phyloP scores from a whole-genome alignment of 192 early-diverging fungal species.

The Obelidium mucronatum region DNA sequence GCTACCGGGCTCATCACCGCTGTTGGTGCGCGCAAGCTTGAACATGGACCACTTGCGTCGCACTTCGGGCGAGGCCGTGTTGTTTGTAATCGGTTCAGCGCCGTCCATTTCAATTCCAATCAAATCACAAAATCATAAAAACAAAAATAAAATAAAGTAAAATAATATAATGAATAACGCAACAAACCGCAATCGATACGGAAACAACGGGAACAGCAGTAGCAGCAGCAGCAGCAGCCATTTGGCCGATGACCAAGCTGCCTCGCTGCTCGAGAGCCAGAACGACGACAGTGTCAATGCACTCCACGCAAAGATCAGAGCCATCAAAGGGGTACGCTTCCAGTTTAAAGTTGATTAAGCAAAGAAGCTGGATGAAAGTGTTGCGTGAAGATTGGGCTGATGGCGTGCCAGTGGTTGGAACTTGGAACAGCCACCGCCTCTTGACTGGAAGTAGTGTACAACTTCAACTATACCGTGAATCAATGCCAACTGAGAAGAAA shows the following conservation, averaged over 20 bases:
- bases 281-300: slow-evolving; percentile 32
- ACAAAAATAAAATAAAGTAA: no score
- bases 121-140: no score
- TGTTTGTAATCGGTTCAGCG: neutral
- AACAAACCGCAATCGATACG: slow-evolving; percentile 22
- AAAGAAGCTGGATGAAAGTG: neutral
- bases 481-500: no score
- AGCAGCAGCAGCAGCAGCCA: neutral
- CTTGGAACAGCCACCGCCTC: neutral
- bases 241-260: slow-evolving; percentile 20
- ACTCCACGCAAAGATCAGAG: slow-evolving; percentile 33
- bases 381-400: neutral
- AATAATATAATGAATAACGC: neutral
- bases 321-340: slow-evolving; percentile 36
- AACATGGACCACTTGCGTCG: neutral
- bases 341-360: no score
- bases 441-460: neutral
- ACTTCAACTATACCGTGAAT: no score
- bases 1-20: neutral
- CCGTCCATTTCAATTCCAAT: no score
- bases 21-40: neutral
- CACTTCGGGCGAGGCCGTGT: neutral
- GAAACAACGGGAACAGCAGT: neutral
- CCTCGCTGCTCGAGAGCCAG: slow-evolving; percentile 34
- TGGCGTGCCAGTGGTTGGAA: no score